A percentile compares a stretch with the other conserved stretches of the same genome.
Evolutionary conservation across 495 filamentous ascomycete species (phyloP).

Genomic region (Jackrogersella minutella): DNA sequence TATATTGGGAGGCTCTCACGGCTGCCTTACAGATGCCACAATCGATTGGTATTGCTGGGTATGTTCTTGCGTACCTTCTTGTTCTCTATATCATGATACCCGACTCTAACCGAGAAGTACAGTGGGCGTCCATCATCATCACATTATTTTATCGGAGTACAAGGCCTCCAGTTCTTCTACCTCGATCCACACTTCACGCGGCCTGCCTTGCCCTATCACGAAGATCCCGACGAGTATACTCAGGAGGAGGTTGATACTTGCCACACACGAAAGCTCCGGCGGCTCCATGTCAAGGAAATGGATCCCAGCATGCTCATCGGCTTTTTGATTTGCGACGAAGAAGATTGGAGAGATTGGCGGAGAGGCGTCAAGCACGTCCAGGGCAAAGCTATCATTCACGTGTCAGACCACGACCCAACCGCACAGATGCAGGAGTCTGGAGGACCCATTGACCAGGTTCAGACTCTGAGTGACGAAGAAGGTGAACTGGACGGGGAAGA

Average conservation of each 20-base stretch:
- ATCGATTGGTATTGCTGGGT: conserved; percentile 96
- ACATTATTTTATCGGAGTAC: conserved; percentile 97
- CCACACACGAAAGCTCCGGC: conserved; percentile 83
- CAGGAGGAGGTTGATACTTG: conserved; percentile 80
- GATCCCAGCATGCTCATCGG: conserved; percentile 98
- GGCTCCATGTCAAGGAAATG: conserved; percentile 89
- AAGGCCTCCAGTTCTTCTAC: conserved; percentile 89
- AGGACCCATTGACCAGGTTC: conserved; percentile 87
- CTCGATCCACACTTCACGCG: conserved; percentile 90
- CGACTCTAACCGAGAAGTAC: conserved; percentile 20
- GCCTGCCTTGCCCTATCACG: conserved; percentile 67
- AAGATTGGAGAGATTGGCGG: conserved; percentile 87
- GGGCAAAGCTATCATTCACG: conserved; percentile 85
- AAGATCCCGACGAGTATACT: conserved; percentile 62
- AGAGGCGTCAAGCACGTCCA: conserved; percentile 68
- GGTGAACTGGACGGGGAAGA: conserved; percentile 55
- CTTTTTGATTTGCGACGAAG: conserved; percentile 84
- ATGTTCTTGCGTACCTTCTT: conserved; percentile 45
- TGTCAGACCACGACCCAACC: conserved; percentile 70
- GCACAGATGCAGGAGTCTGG: conserved; percentile 65
- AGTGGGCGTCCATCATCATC: conserved; percentile 94
- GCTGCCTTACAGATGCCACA: conserved; percentile 82
- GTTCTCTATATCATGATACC: neutral
- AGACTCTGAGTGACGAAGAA: conserved; percentile 67
- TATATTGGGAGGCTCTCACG: conserved; percentile 91